Conservation (phyloP, 108 stramenopile genomes). For the Discostella pseudostelligera region DNA sequence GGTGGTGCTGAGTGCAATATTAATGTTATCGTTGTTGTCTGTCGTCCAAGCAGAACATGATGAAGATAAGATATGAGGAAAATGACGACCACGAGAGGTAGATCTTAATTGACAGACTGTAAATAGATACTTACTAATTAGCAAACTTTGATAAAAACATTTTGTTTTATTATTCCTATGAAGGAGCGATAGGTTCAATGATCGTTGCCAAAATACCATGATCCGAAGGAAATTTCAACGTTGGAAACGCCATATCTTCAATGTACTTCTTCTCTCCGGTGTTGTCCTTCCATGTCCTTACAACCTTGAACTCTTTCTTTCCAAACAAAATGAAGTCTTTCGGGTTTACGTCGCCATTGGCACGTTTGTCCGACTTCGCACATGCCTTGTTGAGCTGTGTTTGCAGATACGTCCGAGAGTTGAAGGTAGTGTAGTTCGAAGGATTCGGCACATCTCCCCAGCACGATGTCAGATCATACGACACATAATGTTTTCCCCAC, state of each 20-base stretch:
- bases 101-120: too few species aligned
- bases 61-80: too few species aligned
- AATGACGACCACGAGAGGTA: too few species aligned
- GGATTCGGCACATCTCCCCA: constrained; percentile 64
- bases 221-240: constrained; percentile 68
- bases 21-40: too few species aligned
- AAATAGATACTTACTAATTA: too few species aligned
- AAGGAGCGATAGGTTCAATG: constrained; percentile 36
- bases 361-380: constrained; percentile 51
- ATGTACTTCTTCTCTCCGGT: constrained; percentile 57
- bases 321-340: constrained; percentile 75
- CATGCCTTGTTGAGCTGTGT: constrained; percentile 79
- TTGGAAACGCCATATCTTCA: constrained; percentile 71
- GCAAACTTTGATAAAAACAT: too few species aligned
- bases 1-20: too few species aligned
- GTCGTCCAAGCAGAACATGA: too few species aligned
- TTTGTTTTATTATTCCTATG: constrained; percentile 3
- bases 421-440: constrained; percentile 64
- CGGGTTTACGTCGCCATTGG: constrained; percentile 69
- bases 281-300: constrained; percentile 60
- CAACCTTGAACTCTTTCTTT: constrained; percentile 50
- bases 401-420: constrained; percentile 74
- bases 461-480: constrained; percentile 51
- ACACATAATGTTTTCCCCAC: constrained; percentile 56
- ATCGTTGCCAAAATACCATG: constrained; percentile 65